Evolutionary conservation across 192 early-diverging fungal species (phyloP).

Genomic region (Powellomyces hirtus): DNA sequence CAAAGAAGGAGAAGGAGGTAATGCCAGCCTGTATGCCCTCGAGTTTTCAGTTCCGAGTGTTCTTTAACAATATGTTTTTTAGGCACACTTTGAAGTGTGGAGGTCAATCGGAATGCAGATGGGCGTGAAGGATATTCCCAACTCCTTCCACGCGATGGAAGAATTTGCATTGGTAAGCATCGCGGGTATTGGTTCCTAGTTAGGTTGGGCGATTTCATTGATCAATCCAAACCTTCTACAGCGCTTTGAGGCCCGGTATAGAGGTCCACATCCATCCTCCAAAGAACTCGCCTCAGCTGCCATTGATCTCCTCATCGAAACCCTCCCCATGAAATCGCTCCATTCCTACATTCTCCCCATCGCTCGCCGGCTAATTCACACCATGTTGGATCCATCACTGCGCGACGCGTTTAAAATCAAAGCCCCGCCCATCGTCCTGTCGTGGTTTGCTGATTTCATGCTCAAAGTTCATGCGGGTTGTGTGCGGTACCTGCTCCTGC

Average conservation of each 20-base stretch:
- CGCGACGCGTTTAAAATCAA: slow-evolving; percentile 1
- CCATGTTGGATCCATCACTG: slow-evolving; percentile 14
- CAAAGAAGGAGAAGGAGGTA: slow-evolving; percentile 19
- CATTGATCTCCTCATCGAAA: slow-evolving; percentile 19
- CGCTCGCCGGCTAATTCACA: slow-evolving; percentile 16
- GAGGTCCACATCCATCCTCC: neutral
- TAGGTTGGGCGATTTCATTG: too few relatives aligned
- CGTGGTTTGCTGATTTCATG: slow-evolving; percentile 23
- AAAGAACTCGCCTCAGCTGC: slow-evolving; percentile 6
- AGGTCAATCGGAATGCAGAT: slow-evolving; percentile 15
- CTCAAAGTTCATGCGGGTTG: slow-evolving; percentile 10
- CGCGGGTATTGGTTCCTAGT: too few relatives aligned
- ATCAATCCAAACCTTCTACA: too few relatives aligned
- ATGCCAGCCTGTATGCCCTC: too few relatives aligned
- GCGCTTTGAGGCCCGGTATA: slow-evolving; percentile 1
- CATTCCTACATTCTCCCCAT: slow-evolving; percentile 13
- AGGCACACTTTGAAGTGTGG: slow-evolving; percentile 26
- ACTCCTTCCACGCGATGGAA: slow-evolving; percentile 10
- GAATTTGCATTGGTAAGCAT: too few relatives aligned
- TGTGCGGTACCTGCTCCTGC: slow-evolving; percentile 15
- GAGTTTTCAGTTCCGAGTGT: too few relatives aligned
- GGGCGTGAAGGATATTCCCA: slow-evolving; percentile 14
- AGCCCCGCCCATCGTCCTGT: slow-evolving; percentile 12
- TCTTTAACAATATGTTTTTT: too few relatives aligned
- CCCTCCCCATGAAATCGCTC: slow-evolving; percentile 20